These are phyloP conservation scores for Purshia tridentata DNA, from an alignment of 306 rosid species.

Conservation along the genomic window DNA sequence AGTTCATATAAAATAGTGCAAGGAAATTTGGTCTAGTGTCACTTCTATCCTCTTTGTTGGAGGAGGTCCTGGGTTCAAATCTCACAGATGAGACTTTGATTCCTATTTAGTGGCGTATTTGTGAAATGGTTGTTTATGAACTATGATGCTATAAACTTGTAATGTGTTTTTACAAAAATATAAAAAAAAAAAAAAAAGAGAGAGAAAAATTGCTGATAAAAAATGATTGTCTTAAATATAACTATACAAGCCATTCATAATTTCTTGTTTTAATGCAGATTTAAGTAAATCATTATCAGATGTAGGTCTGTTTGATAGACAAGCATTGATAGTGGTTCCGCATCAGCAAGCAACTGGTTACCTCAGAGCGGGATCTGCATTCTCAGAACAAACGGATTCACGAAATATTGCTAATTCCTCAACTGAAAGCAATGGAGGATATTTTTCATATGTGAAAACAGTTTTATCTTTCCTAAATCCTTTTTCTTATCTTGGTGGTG, in stretches of 20 bases:
- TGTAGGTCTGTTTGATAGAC: conserved; percentile 52
- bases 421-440: conserved; percentile 39
- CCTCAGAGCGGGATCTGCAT: conserved; percentile 11
- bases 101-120: no score
- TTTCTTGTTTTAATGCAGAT: conserved; percentile 33
- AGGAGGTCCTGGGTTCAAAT: no score
- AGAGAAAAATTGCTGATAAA: no score
- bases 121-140: no score
- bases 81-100: no score
- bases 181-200: no score
- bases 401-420: conserved; percentile 25
- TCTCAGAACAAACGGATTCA: conserved; percentile 18
- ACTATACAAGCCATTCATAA: background rate
- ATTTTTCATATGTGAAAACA: conserved; percentile 37
- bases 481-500: conserved; percentile 51
- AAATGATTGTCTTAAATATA: no score
- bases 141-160: no score
- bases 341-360: conserved; percentile 27
- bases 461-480: conserved; percentile 53
- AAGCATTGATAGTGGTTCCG: conserved; percentile 52
- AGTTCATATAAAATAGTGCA: no score
- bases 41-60: no score
- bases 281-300: conserved; percentile 44
- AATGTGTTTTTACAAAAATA: no score
- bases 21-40: no score